Evolutionary conservation across 352 stramenopile species (phyloP).

Genomic region (Phytopythium vexans): DNA sequence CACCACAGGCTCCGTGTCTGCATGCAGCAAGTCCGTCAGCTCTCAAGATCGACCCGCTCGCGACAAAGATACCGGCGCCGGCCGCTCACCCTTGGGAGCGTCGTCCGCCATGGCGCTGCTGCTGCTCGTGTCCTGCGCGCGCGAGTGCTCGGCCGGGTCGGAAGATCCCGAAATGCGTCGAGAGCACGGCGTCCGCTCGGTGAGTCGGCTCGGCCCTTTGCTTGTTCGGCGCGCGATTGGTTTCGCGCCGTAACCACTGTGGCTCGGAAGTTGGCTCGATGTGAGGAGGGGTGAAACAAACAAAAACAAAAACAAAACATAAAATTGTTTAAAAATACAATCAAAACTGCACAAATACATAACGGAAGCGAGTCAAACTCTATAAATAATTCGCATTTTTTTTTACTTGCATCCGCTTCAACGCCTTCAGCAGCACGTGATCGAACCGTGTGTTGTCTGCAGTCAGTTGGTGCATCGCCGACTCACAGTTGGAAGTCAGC

Average conservation of each 20-base stretch:
- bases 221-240: background rate
- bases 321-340: conserved; percentile 7
- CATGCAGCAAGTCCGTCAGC: background rate
- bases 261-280: background rate
- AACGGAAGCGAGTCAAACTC: background rate
- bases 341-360: conserved; percentile 10
- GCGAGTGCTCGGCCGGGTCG: background rate
- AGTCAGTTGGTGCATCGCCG: background rate
- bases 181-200: no score
- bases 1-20: conserved; percentile 17
- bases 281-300: no score
- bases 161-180: conserved; percentile 15
- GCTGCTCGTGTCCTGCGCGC: background rate
- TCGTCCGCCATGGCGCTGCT: conserved; percentile 52
- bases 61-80: background rate
- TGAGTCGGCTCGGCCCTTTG: background rate
- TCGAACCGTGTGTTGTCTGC: background rate
- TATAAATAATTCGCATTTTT: background rate
- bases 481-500: background rate
- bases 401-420: background rate
- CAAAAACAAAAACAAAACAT: no score
- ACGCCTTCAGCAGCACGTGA: background rate
- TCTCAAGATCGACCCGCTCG: background rate
- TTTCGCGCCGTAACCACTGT: conserved; percentile 9
- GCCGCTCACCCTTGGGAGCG: conserved; percentile 33